Evolutionary conservation across 495 filamentous ascomycete species (phyloP).

Genomic region (Terfezia claveryi): DNA sequence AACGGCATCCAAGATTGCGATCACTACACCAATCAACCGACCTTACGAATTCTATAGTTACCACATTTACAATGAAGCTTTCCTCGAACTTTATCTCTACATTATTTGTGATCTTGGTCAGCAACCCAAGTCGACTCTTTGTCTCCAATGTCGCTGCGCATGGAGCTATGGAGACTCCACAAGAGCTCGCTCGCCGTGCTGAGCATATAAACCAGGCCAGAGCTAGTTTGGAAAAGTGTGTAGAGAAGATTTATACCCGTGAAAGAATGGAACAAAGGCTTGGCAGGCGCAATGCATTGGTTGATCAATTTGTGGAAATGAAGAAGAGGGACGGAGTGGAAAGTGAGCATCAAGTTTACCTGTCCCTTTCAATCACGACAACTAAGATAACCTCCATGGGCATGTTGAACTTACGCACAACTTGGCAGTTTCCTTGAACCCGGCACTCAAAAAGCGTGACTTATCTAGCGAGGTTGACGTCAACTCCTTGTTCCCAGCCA

Average conservation of each 20-base stretch:
- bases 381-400: background rate
- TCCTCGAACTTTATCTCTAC: too few relatives aligned
- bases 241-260: background rate
- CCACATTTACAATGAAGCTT: too few relatives aligned
- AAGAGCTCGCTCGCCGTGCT: background rate
- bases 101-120: too few relatives aligned
- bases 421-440: background rate
- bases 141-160: too few relatives aligned
- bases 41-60: too few relatives aligned
- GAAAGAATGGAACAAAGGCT: background rate
- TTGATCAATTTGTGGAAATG: background rate
- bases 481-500: background rate
- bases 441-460: background rate
- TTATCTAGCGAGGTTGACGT: background rate
- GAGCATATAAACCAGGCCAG: background rate
- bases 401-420: background rate
- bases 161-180: background rate
- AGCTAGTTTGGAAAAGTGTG: background rate
- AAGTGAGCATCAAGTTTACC: background rate
- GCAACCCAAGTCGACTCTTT: too few relatives aligned
- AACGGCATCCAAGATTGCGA: too few relatives aligned
- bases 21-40: too few relatives aligned
- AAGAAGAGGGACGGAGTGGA: background rate
- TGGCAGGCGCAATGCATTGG: background rate
- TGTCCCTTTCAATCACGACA: too few relatives aligned